Conservation (phyloP, 768 basidiomycete species). For the Pleurotus cornucopiae region DNA sequence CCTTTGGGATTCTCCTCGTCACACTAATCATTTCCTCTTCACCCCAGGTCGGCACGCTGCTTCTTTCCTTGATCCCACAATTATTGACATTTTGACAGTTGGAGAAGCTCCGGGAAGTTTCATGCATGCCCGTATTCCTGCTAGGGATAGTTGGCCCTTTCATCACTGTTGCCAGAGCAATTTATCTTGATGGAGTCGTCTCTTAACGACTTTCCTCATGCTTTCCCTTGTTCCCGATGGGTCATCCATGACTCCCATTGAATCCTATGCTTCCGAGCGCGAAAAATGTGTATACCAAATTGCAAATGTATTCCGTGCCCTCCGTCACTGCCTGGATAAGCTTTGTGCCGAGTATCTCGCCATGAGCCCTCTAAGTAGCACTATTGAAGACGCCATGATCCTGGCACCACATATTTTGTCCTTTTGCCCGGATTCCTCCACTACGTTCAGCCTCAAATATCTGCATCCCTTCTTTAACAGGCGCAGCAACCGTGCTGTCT, state of each 20-base stretch:
- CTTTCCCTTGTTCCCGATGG: not conserved
- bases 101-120: slow-evolving; percentile 1
- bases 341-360: not conserved
- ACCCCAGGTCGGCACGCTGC: not conserved
- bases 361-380: not conserved
- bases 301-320: not conserved
- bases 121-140: not conserved
- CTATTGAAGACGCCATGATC: not conserved
- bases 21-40: no score
- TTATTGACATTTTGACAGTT: not conserved
- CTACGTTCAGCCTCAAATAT: not conserved
- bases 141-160: not conserved
- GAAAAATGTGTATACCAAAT: not conserved
- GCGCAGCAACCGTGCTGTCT: not conserved
- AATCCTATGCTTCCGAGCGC: not conserved
- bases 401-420: not conserved
- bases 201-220: not conserved
- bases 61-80: not conserved
- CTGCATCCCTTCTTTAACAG: not conserved
- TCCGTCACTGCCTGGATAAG: not conserved
- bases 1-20: no score
- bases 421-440: not conserved
- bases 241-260: not conserved
- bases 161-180: not conserved
- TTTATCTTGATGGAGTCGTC: slow-evolving; percentile 2